These are phyloP conservation scores for Smallanthus sonchifolius DNA, from an alignment of 129 eudicot genomes.

Conservation along the genomic window DNA sequence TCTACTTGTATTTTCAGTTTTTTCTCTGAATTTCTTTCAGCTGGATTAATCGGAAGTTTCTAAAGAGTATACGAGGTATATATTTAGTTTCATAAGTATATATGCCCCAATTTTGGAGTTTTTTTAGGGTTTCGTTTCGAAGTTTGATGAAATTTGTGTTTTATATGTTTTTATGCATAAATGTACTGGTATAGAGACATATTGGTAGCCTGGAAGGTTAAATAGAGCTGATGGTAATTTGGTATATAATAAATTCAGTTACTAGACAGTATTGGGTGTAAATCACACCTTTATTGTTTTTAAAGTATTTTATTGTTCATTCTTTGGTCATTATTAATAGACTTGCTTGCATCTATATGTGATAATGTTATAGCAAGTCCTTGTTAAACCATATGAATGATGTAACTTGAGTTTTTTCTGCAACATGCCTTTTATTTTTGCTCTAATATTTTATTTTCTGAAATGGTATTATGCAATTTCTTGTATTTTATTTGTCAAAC, in stretches of 20 bases:
- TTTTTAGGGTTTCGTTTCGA: not conserved
- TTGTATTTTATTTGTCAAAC: no score
- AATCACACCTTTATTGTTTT: not conserved
- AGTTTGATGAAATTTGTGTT: not conserved
- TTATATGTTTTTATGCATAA: slow-evolving; percentile 3
- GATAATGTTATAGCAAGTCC: not conserved
- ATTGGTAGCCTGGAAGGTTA: not conserved
- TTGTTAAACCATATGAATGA: not conserved
- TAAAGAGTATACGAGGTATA: slow-evolving; percentile 8
- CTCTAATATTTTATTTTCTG: not conserved
- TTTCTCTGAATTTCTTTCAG: not conserved
- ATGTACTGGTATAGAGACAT: not conserved
- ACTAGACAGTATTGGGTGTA: not conserved
- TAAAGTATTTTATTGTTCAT: not conserved
- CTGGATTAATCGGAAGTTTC: slow-evolving; percentile 17
- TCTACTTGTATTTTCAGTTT: slow-evolving; percentile 11
- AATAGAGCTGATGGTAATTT: not conserved
- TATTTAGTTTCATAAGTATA: not conserved
- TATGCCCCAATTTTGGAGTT: slow-evolving; percentile 8
- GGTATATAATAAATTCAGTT: not conserved
- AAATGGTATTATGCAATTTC: not conserved
- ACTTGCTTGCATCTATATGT: not conserved
- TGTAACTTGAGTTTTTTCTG: not conserved
- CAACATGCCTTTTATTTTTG: not conserved
- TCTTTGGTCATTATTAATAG: not conserved